A percentile compares a stretch with the other conserved stretches of the same genome.
phyloP scores from a whole-genome alignment of 2,329 filamentous ascomycete genomes.

The Exophiala aquamarina region DNA sequence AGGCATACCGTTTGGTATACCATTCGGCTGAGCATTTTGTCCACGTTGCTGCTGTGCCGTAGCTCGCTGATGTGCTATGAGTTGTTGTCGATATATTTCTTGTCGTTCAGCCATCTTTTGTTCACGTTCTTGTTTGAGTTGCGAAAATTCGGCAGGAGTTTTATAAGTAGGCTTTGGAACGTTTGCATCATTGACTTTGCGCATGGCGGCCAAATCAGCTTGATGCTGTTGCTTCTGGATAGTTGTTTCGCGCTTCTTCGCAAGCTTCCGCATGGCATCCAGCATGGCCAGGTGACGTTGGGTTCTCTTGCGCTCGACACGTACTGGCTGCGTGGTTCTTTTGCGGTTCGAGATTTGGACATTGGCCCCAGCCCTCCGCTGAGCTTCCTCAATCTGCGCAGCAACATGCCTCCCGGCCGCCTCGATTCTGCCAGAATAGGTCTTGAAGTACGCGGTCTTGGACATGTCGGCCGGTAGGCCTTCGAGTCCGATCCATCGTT shows the following conservation, averaged over 20 bases:
- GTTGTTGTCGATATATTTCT: conserved; percentile 63
- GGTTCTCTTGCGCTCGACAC: conserved; percentile 83
- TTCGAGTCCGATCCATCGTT: conserved; percentile 91
- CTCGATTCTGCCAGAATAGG: conserved; percentile 64
- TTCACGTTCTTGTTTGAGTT: conserved; percentile 84
- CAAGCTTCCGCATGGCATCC: conserved; percentile 91
- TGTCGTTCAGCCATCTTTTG: conserved; percentile 61
- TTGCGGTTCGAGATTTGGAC: conserved; percentile 58
- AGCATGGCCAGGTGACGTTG: conserved; percentile 85
- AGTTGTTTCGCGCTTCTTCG: conserved; percentile 86
- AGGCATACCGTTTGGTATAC: conserved; percentile 49
- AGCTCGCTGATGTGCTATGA: conserved; percentile 57
- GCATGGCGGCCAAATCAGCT: conserved; percentile 71
- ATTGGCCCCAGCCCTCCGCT: conserved; percentile 50
- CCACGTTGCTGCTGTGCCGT: conserved; percentile 46
- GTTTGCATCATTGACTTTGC: conserved; percentile 68
- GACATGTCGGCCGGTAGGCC: conserved; percentile 89
- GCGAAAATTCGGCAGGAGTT: conserved; percentile 87
- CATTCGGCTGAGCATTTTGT: conserved; percentile 42
- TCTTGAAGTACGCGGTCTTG: conserved; percentile 92
- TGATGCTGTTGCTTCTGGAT: conserved; percentile 85
- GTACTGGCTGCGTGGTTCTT: conserved; percentile 71
- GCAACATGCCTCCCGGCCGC: conserved; percentile 61
- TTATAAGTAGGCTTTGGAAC: conserved; percentile 57
- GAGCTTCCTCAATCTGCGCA: conserved; percentile 55